These are phyloP conservation scores for Trichoderma polysporum DNA, from an alignment of 2,329 filamentous ascomycete genomes.

Conservation along the genomic window DNA sequence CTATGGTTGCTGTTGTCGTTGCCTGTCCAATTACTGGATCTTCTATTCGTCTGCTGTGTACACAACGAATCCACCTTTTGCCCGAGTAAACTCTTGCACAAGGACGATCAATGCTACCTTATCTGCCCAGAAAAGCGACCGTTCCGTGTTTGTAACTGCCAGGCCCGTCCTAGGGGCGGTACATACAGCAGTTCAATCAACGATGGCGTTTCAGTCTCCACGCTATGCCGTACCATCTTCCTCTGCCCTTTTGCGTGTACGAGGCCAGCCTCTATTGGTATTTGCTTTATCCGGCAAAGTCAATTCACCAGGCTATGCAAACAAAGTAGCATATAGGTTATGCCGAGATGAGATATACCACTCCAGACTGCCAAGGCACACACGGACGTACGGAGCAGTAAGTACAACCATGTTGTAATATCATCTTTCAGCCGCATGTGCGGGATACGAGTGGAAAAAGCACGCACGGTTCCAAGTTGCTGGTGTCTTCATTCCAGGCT, in stretches of 20 bases:
- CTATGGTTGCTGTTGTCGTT: not conserved
- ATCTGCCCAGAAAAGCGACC: not conserved
- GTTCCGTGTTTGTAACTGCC: not conserved
- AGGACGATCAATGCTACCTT: not conserved
- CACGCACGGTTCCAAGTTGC: not conserved
- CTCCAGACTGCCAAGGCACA: not conserved
- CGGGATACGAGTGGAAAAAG: conserved; percentile 6
- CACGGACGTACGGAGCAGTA: not conserved
- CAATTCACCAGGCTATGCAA: not conserved
- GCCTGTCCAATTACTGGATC: no score
- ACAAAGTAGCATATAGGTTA: not conserved
- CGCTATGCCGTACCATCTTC: not conserved
- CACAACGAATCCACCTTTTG: conserved; percentile 7
- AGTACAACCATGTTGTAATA: not conserved
- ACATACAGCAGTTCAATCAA: not conserved
- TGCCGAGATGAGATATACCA: not conserved
- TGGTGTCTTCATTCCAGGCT: not conserved
- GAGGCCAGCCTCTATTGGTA: not conserved
- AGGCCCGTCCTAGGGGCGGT: not conserved
- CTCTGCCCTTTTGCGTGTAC: not conserved
- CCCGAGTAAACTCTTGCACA: not conserved
- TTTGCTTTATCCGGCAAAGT: not conserved
- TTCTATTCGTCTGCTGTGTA: not conserved
- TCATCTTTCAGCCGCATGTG: conserved; percentile 13
- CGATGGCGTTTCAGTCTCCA: not conserved